Conservation (phyloP, 2,329 filamentous ascomycete species). For the Fonsecaea pugnacius region DNA sequence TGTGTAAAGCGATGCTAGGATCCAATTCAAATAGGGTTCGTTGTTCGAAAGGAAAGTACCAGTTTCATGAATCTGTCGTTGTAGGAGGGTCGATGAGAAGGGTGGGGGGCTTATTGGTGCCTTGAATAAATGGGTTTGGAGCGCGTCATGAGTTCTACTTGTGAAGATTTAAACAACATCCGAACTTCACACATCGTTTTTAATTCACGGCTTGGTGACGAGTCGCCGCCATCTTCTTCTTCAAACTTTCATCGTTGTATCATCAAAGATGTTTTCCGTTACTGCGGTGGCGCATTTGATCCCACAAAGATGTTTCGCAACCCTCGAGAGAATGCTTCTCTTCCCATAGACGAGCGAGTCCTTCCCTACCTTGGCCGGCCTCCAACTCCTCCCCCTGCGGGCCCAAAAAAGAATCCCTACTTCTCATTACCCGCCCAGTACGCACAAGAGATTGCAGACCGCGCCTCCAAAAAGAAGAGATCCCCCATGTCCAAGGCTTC, state of each 20-base stretch:
- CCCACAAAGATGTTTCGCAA: slow-evolving; percentile 34
- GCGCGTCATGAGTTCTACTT: background rate
- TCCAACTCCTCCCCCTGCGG: slow-evolving; percentile 30
- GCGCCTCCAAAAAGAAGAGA: background rate
- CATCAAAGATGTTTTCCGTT: slow-evolving; percentile 5
- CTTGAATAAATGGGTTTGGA: background rate
- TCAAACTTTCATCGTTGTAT: no score
- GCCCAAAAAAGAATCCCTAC: slow-evolving; percentile 11
- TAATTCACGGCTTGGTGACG: background rate
- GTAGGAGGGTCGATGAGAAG: background rate
- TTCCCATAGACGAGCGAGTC: slow-evolving; percentile 14
- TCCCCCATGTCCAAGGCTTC: slow-evolving; percentile 27
- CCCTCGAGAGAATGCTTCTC: slow-evolving; percentile 30
- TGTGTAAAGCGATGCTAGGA: background rate
- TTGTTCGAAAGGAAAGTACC: background rate
- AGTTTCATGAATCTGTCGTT: background rate
- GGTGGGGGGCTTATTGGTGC: background rate
- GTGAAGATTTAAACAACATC: background rate
- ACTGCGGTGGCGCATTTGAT: slow-evolving; percentile 11
- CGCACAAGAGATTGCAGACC: slow-evolving; percentile 32
- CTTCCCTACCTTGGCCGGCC: slow-evolving; percentile 32
- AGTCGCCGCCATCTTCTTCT: background rate
- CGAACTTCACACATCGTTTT: background rate
- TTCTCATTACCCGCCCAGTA: slow-evolving; percentile 14
- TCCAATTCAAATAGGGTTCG: background rate